phyloP scores from a whole-genome alignment of 2,329 filamentous ascomycete genomes.

The Trichoderma asperellum region DNA sequence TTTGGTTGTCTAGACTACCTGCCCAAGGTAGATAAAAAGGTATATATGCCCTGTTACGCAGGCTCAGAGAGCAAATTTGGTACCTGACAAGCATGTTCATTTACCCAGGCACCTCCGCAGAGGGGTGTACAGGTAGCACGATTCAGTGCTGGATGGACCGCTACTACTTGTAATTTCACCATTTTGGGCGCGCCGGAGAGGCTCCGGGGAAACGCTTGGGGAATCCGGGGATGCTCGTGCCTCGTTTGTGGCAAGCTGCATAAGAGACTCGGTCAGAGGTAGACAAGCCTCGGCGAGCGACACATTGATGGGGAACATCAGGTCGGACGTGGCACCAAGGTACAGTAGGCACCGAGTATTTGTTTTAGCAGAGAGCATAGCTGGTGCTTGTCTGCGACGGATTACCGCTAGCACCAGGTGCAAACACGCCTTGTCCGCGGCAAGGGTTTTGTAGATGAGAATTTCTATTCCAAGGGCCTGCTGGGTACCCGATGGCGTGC shows the following conservation, averaged over 20 bases:
- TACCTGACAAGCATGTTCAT: neutral
- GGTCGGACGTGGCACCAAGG: neutral
- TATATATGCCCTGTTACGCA: neutral
- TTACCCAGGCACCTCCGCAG: neutral
- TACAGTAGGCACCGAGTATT: neutral
- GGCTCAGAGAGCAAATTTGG: neutral
- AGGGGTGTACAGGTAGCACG: neutral
- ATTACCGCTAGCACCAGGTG: neutral
- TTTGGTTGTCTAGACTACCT: neutral
- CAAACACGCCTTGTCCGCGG: neutral
- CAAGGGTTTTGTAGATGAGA: neutral
- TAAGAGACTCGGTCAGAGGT: conserved; percentile 2
- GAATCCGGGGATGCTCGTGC: conserved; percentile 28
- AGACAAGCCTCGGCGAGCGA: neutral
- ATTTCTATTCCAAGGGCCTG: neutral
- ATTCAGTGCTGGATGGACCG: neutral
- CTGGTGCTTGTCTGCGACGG: neutral
- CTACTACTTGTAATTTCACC: neutral
- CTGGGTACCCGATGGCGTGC: neutral
- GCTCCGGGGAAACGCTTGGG: conserved; percentile 18
- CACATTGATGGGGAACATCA: neutral
- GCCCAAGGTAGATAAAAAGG: neutral
- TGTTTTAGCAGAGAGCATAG: neutral
- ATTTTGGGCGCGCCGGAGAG: conserved; percentile 8
- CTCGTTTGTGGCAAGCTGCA: conserved; percentile 20